A percentile compares a stretch with the other conserved stretches of the same genome.
Conservation (phyloP, 2,329 filamentous ascomycete species). For the Trichoderma aggressivum region DNA sequence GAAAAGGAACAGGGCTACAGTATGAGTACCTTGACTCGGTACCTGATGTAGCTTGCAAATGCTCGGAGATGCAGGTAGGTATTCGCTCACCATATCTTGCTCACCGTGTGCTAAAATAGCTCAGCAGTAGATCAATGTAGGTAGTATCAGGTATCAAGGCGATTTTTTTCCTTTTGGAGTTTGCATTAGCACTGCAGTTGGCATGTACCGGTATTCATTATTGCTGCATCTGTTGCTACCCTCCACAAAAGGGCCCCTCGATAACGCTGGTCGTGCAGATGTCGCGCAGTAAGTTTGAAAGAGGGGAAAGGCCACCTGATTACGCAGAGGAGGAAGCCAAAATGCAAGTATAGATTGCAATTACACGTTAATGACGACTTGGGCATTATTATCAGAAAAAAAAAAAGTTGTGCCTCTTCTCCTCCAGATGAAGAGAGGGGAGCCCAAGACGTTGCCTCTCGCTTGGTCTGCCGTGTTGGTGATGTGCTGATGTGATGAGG, state of each 20-base stretch:
- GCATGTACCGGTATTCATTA: neutral
- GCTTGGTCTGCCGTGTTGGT: neutral
- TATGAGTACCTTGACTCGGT: neutral
- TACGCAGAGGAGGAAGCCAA: neutral
- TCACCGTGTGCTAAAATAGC: neutral
- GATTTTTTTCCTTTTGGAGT: neutral
- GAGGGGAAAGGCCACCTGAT: constrained; percentile 1
- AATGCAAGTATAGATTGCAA: neutral
- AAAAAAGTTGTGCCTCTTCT: neutral
- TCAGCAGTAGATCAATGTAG: neutral
- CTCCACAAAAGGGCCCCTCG: neutral
- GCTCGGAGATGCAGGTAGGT: neutral
- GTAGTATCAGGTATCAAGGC: neutral
- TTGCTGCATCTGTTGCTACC: neutral
- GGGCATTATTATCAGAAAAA: neutral
- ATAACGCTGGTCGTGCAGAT: constrained; percentile 11
- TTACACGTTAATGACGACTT: neutral
- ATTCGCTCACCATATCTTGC: neutral
- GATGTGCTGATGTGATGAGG: neutral
- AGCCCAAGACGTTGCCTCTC: neutral
- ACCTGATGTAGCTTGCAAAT: neutral
- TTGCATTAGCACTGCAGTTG: neutral
- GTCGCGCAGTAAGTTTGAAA: constrained; percentile 6
- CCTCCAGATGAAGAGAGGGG: neutral
- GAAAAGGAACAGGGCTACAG: neutral